Percentiles rank a stretch among this genome's conserved stretches.
Evolutionary conservation across 2,329 filamentous ascomycete genomes (phyloP).

Genomic region (Paradendryphiella salina): DNA sequence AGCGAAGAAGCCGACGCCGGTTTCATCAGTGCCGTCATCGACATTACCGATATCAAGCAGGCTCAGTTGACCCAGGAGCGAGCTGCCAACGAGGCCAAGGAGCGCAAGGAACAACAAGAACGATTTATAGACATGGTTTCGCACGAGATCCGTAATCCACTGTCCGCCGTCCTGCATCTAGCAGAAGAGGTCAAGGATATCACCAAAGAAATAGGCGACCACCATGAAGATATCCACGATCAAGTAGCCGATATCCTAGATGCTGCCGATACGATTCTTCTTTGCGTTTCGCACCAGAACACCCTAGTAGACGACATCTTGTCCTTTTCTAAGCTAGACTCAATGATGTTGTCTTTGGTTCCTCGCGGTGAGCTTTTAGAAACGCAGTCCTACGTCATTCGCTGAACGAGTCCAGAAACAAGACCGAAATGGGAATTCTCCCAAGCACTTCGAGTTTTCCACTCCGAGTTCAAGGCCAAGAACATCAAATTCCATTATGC

Average conservation of each 20-base stretch:
- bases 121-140: slow-evolving; percentile 53
- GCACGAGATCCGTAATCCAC: slow-evolving; percentile 48
- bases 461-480: slow-evolving; percentile 46
- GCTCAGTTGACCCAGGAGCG: slow-evolving; percentile 50
- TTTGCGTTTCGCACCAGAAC: slow-evolving; percentile 52
- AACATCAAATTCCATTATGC: slow-evolving; percentile 46
- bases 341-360: slow-evolving; percentile 50
- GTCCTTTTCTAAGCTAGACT: slow-evolving; percentile 54
- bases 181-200: slow-evolving; percentile 50
- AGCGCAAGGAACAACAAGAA: slow-evolving; percentile 53
- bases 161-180: slow-evolving; percentile 49
- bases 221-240: slow-evolving; percentile 20
- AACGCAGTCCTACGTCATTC: slow-evolving; percentile 1
- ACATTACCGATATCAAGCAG: slow-evolving; percentile 53
- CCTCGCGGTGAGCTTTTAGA: slow-evolving; percentile 29
- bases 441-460: slow-evolving; percentile 47
- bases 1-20: slow-evolving; percentile 50
- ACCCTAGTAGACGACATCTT: slow-evolving; percentile 54
- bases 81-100: slow-evolving; percentile 49
- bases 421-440: slow-evolving; percentile 47
- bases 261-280: slow-evolving; percentile 47
- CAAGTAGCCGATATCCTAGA: slow-evolving; percentile 40
- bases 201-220: slow-evolving; percentile 28
- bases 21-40: slow-evolving; percentile 53
- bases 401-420: slow-evolving; percentile 26